Evolutionary conservation across 2,329 filamentous ascomycete genomes (phyloP), one percentile per base, ranked within the genome.

Genomic region (Monosporascus sp.): DNA sequence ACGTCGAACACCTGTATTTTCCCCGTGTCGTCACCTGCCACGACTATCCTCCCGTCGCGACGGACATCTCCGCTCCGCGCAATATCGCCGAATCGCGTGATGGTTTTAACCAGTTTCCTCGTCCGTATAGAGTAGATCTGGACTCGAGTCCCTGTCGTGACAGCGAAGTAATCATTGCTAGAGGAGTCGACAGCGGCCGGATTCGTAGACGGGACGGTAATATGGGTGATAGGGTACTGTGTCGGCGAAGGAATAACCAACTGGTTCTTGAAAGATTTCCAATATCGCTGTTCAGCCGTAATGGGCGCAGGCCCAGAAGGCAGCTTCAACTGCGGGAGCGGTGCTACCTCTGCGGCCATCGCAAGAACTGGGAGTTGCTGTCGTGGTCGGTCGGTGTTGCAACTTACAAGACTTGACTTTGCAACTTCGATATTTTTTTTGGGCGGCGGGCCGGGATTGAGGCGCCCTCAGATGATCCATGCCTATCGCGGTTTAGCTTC

Each of bases 1-100:
- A 96, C 84, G 66, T 99, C 94, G 67, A 97, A 99, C 14, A 97
- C 91, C 72, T 99, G 95, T 60, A 99, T 89, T 57, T 87, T 85
- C 53, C 95, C 95, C 41, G 84, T 88, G 68, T 97, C 93, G 62
- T 97, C 93, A 63, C 93, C 93, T 35, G 93, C 91, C 37, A 95
- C 87, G 62, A 99, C 74, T 53, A 99, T 88, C 56, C 90, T 83
- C 41, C 92, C 93, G 74, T 99, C 94, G 52, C 85, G 81, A 54
- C 94, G 84, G 58, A 97, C 87, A 67, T 96, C 90, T 56, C 90
- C 94, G 63, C 89, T 89, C 65, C 93, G 89, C 56, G 91, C 93
- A 60, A 92, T 87, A 68, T 96, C 90, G 66, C 92, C 88, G 70
- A 99, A 97, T 55, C 94, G 85, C 56, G 90, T 91, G 64, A 99